Percentiles rank a stretch among this genome's conserved stretches.
These are phyloP conservation scores for Verticillium tricorpus DNA, from an alignment of 2,329 filamentous ascomycete species.

Conservation along the genomic window DNA sequence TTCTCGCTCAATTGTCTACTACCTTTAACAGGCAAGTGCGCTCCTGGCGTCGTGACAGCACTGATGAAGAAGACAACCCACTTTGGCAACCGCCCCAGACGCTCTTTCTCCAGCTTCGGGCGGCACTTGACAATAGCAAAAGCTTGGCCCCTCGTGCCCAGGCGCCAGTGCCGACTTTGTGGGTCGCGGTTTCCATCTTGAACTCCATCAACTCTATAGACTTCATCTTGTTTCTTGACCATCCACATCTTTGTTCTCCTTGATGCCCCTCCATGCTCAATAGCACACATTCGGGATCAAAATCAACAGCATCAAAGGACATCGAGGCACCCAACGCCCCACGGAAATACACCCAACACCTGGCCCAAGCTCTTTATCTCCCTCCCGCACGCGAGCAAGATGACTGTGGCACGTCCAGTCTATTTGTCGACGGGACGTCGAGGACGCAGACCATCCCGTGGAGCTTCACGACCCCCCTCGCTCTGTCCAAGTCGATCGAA, in stretches of 20 bases:
- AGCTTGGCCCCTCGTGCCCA: not conserved
- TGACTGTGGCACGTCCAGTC: not conserved
- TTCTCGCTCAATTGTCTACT: too few species aligned
- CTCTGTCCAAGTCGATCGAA: not conserved
- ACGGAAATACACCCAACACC: not conserved
- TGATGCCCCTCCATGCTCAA: not conserved
- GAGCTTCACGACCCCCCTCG: not conserved
- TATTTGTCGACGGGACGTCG: not conserved
- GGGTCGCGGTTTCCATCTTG: not conserved
- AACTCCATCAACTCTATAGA: not conserved
- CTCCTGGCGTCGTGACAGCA: too few species aligned
- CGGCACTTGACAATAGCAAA: not conserved
- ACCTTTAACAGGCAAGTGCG: too few species aligned
- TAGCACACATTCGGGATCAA: not conserved
- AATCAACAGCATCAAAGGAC: not conserved
- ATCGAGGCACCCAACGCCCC: not conserved
- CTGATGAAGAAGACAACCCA: not conserved
- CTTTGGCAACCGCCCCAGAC: not conserved
- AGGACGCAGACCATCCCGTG: not conserved
- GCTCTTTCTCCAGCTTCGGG: not conserved
- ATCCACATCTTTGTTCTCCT: not conserved
- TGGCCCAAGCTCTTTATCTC: not conserved
- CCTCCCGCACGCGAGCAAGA: not conserved
- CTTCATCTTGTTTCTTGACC: not conserved
- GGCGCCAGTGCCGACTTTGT: not conserved